Base-by-base conservation (phyloP, 768 basidiomycete genomes). In the Phaffia tasmanica region DNA sequence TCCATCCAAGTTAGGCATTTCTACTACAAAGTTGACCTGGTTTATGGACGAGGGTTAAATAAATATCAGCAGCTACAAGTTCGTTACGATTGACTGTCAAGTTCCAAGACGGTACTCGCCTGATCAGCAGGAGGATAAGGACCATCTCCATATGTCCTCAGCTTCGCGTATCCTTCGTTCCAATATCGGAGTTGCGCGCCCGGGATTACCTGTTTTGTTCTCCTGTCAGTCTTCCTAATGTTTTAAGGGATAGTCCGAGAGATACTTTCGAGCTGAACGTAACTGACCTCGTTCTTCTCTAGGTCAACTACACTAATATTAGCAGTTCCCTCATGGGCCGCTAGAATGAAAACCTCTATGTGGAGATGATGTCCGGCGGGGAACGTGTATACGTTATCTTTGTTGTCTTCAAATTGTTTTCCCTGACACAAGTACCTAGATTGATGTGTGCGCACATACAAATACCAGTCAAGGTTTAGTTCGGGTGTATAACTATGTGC, bases 141-240 rank as follows among this genome's bases (percentile, higher is more conserved):
- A 11, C 32, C 27, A 14, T 29, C 50, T 42, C 53, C 53, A 27
- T 48, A 50, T 3, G 25, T 46, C 42, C 48, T 57, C 46, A 32
- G 15, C 46, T 29, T n/a, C 11, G 63, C 63, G 29, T 57, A 57
- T 15, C 57, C 63, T 30, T 57, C 48, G 1, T 6, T 25, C 63
- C 63, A 64, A 54, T 57, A 64, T 27, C 49, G 19, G 11, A 64
- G 54, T 57, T 64, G 63, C 23, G 46, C 54, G n/a, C 63, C 63
- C 8, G 63, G 55, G 29, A 64, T 58, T 18, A 64, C 63, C 55
- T 57, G 55, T 46, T 27, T 30, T 15, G 11, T 6, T 1, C 19
- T 5, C 19, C 30, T 1, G n/a, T 2, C 2, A 61, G 47, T 42
- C 9, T 15, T 19, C 14, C 15, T 16, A 19, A 51, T 30, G 32